phyloP scores from a whole-genome alignment of 306 rosid genomes.

The Phaseolus lunatus region DNA sequence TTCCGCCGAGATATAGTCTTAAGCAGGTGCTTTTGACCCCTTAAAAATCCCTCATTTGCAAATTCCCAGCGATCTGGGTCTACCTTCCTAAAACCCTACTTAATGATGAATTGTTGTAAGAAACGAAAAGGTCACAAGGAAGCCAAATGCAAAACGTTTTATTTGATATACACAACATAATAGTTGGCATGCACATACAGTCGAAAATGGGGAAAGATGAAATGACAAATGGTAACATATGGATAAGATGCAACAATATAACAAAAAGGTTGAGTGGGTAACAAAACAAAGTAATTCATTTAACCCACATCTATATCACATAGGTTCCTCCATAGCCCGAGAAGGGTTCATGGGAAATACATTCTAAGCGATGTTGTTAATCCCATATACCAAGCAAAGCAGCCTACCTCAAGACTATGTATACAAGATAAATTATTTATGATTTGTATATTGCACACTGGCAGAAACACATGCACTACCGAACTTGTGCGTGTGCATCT shows the following conservation, averaged over 20 bases:
- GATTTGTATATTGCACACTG: background rate
- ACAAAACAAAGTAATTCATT: conserved; percentile 1
- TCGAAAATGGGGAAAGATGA: background rate
- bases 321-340: background rate
- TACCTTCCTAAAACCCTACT: conserved; percentile 94
- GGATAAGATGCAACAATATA: background rate
- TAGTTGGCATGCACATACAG: conserved; percentile 18
- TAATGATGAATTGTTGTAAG: conserved; percentile 22
- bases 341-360: background rate
- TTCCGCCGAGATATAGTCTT: conserved; percentile 75
- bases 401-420: background rate
- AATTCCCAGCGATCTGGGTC: conserved; percentile 98
- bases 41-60: conserved; percentile 88
- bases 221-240: background rate
- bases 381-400: background rate
- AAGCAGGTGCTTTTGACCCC: conserved; percentile 91
- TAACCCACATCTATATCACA: background rate
- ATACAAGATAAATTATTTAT: background rate
- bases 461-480: too few relatives aligned
- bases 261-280: background rate
- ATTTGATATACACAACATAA: background rate
- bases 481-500: too few relatives aligned
- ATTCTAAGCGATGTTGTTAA: background rate
- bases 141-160: background rate
- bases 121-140: background rate